phyloP scores from a whole-genome alignment of 1,139 yeast species.

The Meyerozyma carpophila region DNA sequence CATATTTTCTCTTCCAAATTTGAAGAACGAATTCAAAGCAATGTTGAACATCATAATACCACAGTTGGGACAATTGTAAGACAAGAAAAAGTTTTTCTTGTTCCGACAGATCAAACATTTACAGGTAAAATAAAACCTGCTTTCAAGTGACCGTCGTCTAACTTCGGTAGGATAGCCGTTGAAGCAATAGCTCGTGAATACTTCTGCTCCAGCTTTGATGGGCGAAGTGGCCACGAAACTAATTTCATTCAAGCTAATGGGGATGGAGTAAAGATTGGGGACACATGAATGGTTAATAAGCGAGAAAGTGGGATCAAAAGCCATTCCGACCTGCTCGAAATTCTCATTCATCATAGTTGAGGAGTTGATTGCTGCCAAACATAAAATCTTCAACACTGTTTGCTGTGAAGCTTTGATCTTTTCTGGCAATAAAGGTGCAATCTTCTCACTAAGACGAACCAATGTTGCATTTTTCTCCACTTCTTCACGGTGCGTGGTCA shows the following conservation, averaged over 20 bases:
- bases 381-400: constrained; percentile 3
- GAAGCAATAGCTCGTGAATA: constrained; percentile 25
- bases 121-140: constrained; percentile 27
- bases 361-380: constrained; percentile 19
- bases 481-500: constrained; percentile 6
- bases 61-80: constrained; percentile 16
- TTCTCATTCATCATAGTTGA: constrained; percentile 16
- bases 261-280: constrained; percentile 23
- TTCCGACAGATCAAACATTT: constrained; percentile 22
- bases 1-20: background rate
- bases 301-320: constrained; percentile 31
- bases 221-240: constrained; percentile 15
- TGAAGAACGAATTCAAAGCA: background rate
- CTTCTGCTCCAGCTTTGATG: constrained; percentile 18
- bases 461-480: background rate
- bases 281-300: constrained; percentile 26
- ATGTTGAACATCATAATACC: constrained; percentile 5
- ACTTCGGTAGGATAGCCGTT: constrained; percentile 17
- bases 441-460: constrained; percentile 1
- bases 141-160: constrained; percentile 14
- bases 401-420: background rate
- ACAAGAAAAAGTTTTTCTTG: constrained; percentile 16
- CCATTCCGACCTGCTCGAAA: constrained; percentile 22
- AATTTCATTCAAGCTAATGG: constrained; percentile 10
- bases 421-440: background rate